Conservation (phyloP, 805 yeast species). For the Ogataea glucozyma region DNA sequence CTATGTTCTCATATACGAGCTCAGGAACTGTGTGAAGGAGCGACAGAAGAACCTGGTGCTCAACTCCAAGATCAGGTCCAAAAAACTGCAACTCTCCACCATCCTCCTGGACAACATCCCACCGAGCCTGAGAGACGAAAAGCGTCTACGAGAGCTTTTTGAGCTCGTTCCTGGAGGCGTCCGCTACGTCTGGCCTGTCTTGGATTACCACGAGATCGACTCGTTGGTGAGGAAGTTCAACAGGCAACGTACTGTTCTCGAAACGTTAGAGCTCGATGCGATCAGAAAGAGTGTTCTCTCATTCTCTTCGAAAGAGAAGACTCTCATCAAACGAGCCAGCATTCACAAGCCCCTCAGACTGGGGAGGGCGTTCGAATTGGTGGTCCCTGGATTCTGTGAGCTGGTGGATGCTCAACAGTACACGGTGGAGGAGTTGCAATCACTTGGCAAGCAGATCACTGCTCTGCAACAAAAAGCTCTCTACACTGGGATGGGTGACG, state of each 20-base stretch:
- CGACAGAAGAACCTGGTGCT: slow-evolving; percentile 45
- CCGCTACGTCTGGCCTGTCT: slow-evolving; percentile 59
- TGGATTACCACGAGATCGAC: slow-evolving; percentile 42
- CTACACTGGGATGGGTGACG: slow-evolving; percentile 1
- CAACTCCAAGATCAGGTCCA: slow-evolving; percentile 19
- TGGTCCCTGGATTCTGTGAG: slow-evolving; percentile 25
- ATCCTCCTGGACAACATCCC: slow-evolving; percentile 50
- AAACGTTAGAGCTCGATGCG: slow-evolving; percentile 41
- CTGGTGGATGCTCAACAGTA: slow-evolving; percentile 21
- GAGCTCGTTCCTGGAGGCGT: slow-evolving; percentile 54
- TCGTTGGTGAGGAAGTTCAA: slow-evolving; percentile 33
- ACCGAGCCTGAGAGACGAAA: slow-evolving; percentile 27
- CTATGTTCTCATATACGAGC: slow-evolving; percentile 54
- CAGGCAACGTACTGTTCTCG: slow-evolving; percentile 37
- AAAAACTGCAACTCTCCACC: slow-evolving; percentile 30
- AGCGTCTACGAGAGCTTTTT: slow-evolving; percentile 34
- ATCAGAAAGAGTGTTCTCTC: slow-evolving; percentile 30
- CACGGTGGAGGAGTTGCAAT: slow-evolving; percentile 16
- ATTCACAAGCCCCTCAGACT: slow-evolving; percentile 23
- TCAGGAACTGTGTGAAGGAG: slow-evolving; percentile 50
- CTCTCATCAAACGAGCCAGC: slow-evolving; percentile 20
- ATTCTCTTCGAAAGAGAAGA: slow-evolving; percentile 10
- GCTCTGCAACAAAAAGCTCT: slow-evolving; percentile 12
- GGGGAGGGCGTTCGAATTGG: slow-evolving; percentile 11
- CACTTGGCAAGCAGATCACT: slow-evolving; percentile 12